Percentiles rank a stretch among this genome's conserved stretches.
Conservation (phyloP, 495 filamentous ascomycete genomes). For the Aspergillus steynii region DNA sequence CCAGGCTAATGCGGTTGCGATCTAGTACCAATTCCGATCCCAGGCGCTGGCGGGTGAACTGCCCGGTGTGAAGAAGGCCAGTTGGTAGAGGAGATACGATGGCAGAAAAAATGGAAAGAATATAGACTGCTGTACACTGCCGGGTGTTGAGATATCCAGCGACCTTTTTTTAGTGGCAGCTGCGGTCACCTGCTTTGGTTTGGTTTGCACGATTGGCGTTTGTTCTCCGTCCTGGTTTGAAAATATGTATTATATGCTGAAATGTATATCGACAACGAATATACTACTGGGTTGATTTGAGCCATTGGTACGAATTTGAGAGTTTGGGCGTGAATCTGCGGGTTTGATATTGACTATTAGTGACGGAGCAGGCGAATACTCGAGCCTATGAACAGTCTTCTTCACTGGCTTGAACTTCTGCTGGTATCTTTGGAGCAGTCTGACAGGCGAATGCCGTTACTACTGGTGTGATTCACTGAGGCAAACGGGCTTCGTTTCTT, state of each 20-base stretch:
- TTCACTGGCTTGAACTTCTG: background rate
- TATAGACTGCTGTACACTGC: background rate
- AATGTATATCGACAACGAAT: background rate
- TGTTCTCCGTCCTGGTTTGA: constrained; percentile 11
- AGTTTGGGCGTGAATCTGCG: background rate
- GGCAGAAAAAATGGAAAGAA: background rate
- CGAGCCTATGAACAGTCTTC: background rate
- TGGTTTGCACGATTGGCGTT: constrained; percentile 34
- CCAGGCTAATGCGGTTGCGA: constrained; percentile 25
- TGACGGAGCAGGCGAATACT: background rate
- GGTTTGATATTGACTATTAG: background rate
- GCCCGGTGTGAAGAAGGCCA: constrained; percentile 93
- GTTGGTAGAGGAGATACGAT: constrained; percentile 60
- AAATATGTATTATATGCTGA: constrained; percentile 17
- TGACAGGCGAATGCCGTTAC: background rate
- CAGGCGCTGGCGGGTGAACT: constrained; percentile 85
- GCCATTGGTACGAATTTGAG: background rate
- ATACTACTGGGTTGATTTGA: background rate
- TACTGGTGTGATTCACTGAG: background rate
- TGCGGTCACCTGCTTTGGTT: constrained; percentile 22
- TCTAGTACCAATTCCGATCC: constrained; percentile 86
- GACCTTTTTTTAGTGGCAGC: constrained; percentile 13
- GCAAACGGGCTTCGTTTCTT: constrained; percentile 13
- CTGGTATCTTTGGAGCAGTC: background rate
- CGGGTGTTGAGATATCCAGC: background rate